Percentiles rank a stretch among this genome's conserved stretches.
Conservation (phyloP, 1,139 yeast species). For the Saccharomycopsis hybrid region DNA sequence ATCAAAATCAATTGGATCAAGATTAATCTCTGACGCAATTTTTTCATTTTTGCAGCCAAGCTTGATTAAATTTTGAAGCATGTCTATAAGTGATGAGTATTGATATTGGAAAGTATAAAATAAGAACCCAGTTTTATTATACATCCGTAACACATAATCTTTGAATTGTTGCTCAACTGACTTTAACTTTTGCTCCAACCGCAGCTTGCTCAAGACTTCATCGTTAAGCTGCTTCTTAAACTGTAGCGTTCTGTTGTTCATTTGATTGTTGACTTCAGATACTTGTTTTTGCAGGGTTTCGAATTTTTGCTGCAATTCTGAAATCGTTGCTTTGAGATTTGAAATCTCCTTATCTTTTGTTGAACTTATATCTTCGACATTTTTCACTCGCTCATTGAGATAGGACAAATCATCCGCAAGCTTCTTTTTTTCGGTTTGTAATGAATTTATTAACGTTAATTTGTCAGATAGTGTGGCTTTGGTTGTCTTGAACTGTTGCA, state of each 20-base stretch:
- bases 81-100: not conserved
- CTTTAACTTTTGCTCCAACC: not conserved
- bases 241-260: not conserved
- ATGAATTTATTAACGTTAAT: constrained; percentile 3
- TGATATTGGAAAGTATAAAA: too few relatives aligned
- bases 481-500: too few relatives aligned
- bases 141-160: constrained; percentile 1
- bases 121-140: too few relatives aligned
- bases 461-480: not conserved
- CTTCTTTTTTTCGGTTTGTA: constrained; percentile 12
- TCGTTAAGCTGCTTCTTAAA: not conserved
- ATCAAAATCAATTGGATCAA: constrained; percentile 20
- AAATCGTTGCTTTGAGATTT: not conserved
- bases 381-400: not conserved
- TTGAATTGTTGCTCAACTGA: not conserved
- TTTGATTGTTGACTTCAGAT: not conserved
- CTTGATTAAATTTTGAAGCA: not conserved
- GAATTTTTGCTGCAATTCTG: not conserved
- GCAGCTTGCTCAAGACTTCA: constrained; percentile 1
- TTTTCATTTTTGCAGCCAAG: too few relatives aligned
- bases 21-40: constrained; percentile 12
- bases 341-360: not conserved
- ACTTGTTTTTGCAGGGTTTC: not conserved
- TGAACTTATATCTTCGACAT: not conserved
- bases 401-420: constrained; percentile 1